Base-by-base conservation (phyloP, 805 yeast genomes). In the Kazachstania viticola region DNA sequence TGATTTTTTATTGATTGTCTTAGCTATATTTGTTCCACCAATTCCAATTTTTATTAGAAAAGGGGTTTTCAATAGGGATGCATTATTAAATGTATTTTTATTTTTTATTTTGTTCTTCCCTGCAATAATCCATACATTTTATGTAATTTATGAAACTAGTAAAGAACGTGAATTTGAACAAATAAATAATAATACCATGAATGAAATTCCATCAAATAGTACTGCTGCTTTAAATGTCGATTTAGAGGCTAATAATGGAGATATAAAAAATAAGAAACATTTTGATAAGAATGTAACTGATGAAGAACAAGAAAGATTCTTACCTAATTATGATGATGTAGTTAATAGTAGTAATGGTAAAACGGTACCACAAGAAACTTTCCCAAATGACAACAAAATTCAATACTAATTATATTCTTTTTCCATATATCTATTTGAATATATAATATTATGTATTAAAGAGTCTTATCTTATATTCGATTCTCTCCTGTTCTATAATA, bases 1-100 rank as follows among this genome's bases (percentile, higher is more conserved):
- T 24, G 54, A 49, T 32, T 30, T 46, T 11, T 15, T 47, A 21
- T 29, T 46, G 25, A 33, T 40, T 15, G 16, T 42, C 4, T 28
- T 48, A 18, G 41, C 45, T 5, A 36, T 48, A 2, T 42, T 49
- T 29, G 26, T 46, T 8, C 49, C 54, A 23, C 53, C 54, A 12
- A 25, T 43, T 4, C 33, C 49, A 5, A 53, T 49, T 13, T 31
- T 41, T 25, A 36, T 34, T 16, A 37, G 53, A 15, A 36, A 35
- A 15, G 54, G 54, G 8, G 36, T 48, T 26, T 42, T 36, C 13
- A 36, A 36, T 14, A 42, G 40, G 29, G 51, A 48, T 17, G 32
- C 41, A 14, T 35, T 48, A 26, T 29, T 49, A 15, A 48, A 41
- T 29, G 2, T 46, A 14, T 25, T 48, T 12, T 31, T 49, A 12